phyloP scores from a whole-genome alignment of 345 rosid species.

The Conringia planisiliqua region DNA sequence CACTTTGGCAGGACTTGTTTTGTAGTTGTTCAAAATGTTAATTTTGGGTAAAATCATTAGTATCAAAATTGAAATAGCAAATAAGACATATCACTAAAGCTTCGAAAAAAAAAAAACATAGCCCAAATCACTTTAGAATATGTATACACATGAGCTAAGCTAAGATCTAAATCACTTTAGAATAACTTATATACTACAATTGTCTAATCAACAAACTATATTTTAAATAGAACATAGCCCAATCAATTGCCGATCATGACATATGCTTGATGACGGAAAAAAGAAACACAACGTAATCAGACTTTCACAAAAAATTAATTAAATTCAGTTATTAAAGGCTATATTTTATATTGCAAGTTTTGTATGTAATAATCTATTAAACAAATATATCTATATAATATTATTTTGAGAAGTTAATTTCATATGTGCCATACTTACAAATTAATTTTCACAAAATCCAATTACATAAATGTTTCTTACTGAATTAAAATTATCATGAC shows the following conservation, averaged over 20 bases:
- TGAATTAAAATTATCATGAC: too few relatives aligned
- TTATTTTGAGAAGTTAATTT: too few relatives aligned
- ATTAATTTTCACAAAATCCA: too few relatives aligned
- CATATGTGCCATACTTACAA: too few relatives aligned
- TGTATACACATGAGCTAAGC: too few relatives aligned
- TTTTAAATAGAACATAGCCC: background rate
- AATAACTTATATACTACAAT: background rate
- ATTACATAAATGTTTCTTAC: too few relatives aligned
- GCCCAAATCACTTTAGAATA: too few relatives aligned
- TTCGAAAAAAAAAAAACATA: too few relatives aligned
- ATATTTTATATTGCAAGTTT: background rate
- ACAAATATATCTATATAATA: too few relatives aligned
- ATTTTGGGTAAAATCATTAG: background rate
- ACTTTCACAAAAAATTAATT: background rate
- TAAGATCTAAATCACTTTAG: background rate
- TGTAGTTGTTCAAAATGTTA: conserved; percentile 15
- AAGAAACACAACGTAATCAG: background rate
- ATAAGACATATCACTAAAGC: background rate
- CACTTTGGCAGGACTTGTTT: conserved; percentile 4
- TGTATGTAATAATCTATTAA: too few relatives aligned
- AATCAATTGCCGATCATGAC: background rate
- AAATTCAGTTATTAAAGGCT: background rate
- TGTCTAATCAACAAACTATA: background rate
- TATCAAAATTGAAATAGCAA: background rate
- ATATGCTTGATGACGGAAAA: background rate